Evolutionary conservation across 2,329 filamentous ascomycete genomes (phyloP), one percentile per base, ranked within the genome.

Genomic region (Fusarium continuum): DNA sequence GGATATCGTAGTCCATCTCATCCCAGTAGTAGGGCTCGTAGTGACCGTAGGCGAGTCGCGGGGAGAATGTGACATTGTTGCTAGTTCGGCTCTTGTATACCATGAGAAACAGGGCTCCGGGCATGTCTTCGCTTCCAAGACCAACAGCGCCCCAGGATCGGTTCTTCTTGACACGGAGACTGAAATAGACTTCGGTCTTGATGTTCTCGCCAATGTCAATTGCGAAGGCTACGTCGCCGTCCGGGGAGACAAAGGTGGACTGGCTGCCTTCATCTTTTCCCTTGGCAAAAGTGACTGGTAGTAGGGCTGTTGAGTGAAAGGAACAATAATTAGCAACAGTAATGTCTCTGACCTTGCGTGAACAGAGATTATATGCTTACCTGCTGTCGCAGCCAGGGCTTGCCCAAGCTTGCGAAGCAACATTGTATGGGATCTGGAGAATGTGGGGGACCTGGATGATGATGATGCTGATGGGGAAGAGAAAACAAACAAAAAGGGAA

Each of bases 91-190:
- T 80, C 39, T 77, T 74, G 74, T 88, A 87, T n/a, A 82, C 74
- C 68, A 87, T 78, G 38, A 87, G 78, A 54, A 85, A 82, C 20
- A 87, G 76, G 8, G 83, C 76, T 44, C 82, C 78, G 4, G 76
- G 73, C 80, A 86, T 86, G 65, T 80, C 78, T 40, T 78, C 65
- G 52, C 76, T 79, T 39, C 85, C 85, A 31, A 86, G 78, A 29
- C 85, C 85, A 35, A 88, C 72, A 54, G 81, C 83, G 35, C 79
- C 79, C 84, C 84, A 88, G 29, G 81, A 79, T 31, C 78, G 74
- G 9, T 72, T 70, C 31, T 71, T 74, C 25, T 80, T 77, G 32
- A 82, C 80, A 55, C 81, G 79, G 14, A 88, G 65, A n/a, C 80
- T 80, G 72, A 87, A 84, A 74, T 80, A 86, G 32, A 87, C 69